These are phyloP conservation scores for Ilex aquifolium DNA, from an alignment of 257 asterid species.

Conservation along the genomic window DNA sequence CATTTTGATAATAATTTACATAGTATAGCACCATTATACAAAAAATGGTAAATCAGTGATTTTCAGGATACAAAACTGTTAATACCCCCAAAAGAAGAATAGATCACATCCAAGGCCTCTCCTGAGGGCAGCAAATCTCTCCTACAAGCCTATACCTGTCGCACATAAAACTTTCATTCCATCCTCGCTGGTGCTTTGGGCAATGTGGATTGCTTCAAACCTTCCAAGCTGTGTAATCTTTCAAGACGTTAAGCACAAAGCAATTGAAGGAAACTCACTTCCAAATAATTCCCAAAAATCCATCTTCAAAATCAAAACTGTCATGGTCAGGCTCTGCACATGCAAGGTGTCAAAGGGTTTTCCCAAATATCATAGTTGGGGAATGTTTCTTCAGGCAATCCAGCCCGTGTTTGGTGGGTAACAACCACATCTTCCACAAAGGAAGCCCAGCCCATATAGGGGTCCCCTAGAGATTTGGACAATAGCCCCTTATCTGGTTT, in stretches of 20 bases:
- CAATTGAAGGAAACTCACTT: neutral
- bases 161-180: too few relatives aligned
- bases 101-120: too few relatives aligned
- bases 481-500: slow-evolving; percentile 96
- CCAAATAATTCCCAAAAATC: neutral
- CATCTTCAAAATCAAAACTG: neutral
- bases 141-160: too few relatives aligned
- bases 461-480: slow-evolving; percentile 98
- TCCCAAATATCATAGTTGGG: slow-evolving; percentile 99
- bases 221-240: neutral
- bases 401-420: slow-evolving; percentile 91
- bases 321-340: slow-evolving; percentile 74
- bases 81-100: too few relatives aligned
- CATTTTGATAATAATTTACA: too few relatives aligned
- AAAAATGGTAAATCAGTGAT: too few relatives aligned
- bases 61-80: too few relatives aligned
- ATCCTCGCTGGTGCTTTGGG: too few relatives aligned
- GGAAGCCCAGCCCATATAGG: slow-evolving; percentile 99
- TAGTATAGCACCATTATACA: too few relatives aligned
- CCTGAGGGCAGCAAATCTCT: too few relatives aligned
- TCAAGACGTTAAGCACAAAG: neutral
- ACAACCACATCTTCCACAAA: slow-evolving; percentile 79
- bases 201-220: neutral
- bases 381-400: slow-evolving; percentile 92
- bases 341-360: slow-evolving; percentile 94